phyloP scores from a whole-genome alignment of 352 stramenopile genomes.

The Peronospora belbahrii region DNA sequence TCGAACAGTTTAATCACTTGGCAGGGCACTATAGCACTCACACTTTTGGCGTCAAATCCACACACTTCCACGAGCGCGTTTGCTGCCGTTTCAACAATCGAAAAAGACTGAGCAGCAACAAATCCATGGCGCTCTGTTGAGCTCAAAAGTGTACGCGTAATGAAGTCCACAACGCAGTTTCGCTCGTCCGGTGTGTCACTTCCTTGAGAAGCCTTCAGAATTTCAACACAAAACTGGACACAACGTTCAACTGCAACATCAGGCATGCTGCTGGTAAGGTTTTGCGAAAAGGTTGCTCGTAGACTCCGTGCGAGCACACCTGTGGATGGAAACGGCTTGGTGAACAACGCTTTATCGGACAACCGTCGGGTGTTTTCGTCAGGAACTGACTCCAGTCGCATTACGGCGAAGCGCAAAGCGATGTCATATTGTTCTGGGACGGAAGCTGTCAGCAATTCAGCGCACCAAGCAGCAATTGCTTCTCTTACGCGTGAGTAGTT shows the following conservation, averaged over 20 bases:
- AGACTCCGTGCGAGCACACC: slow-evolving; percentile 24
- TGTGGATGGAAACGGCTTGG: slow-evolving; percentile 33
- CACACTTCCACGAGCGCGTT: slow-evolving; percentile 30
- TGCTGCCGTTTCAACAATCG: slow-evolving; percentile 33
- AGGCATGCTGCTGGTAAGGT: slow-evolving; percentile 37
- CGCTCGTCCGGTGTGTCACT: slow-evolving; percentile 20
- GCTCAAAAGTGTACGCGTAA: slow-evolving; percentile 39
- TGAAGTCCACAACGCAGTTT: slow-evolving; percentile 36
- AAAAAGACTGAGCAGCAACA: neutral
- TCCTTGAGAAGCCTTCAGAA: slow-evolving; percentile 25
- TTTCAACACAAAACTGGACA: slow-evolving; percentile 43
- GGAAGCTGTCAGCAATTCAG: slow-evolving; percentile 25
- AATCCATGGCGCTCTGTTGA: slow-evolving; percentile 1
- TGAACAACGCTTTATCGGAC: slow-evolving; percentile 35
- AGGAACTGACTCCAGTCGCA: slow-evolving; percentile 32
- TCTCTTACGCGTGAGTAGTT: slow-evolving; percentile 58
- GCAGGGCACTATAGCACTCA: slow-evolving; percentile 21
- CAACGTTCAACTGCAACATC: slow-evolving; percentile 38
- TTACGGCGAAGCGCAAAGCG: slow-evolving; percentile 50
- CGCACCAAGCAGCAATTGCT: slow-evolving; percentile 55
- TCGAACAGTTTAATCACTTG: slow-evolving; percentile 19
- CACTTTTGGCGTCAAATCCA: slow-evolving; percentile 19
- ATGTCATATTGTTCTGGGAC: slow-evolving; percentile 20
- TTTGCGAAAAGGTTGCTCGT: slow-evolving; percentile 15
- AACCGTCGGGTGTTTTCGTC: slow-evolving; percentile 40